Percentiles rank a stretch among this genome's conserved stretches.
Conservation (phyloP, 331 rosid genomes). For the Erythrophleum ivorense region DNA sequence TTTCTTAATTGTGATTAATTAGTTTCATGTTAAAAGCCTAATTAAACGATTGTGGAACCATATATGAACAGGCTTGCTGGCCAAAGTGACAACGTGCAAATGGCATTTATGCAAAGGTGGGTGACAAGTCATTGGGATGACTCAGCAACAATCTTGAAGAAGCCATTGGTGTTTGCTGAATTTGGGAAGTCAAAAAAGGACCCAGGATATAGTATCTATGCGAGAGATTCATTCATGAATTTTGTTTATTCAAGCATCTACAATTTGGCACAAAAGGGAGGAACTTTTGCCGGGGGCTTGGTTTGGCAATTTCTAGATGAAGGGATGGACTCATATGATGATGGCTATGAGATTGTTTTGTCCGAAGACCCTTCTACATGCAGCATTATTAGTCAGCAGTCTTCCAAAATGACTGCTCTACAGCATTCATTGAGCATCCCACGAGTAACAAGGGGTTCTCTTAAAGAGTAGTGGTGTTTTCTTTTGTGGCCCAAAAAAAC, state of each 20-base stretch:
- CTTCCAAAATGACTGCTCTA: constrained; percentile 48
- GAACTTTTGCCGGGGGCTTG: constrained; percentile 55
- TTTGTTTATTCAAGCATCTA: constrained; percentile 44
- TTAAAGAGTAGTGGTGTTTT: too few species aligned
- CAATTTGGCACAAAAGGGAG: constrained; percentile 48
- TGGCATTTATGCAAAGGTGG: constrained; percentile 56
- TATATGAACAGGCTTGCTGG: constrained; percentile 45
- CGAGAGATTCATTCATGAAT: constrained; percentile 49
- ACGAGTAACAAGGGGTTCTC: background rate
- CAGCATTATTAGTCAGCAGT: constrained; percentile 46
- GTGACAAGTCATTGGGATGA: constrained; percentile 56
- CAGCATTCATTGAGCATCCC: background rate
- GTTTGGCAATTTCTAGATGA: constrained; percentile 62
- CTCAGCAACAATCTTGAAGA: constrained; percentile 54
- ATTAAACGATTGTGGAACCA: too few species aligned
- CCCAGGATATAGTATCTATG: constrained; percentile 34
- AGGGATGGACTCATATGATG: constrained; percentile 58
- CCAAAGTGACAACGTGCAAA: constrained; percentile 34
- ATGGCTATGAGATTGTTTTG: constrained; percentile 63
- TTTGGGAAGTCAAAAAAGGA: constrained; percentile 49
- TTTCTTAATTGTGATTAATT: too few species aligned
- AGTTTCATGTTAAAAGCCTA: background rate
- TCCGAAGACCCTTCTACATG: constrained; percentile 43
- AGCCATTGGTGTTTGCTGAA: constrained; percentile 59
- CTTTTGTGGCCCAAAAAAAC: too few species aligned